Base-by-base conservation (phyloP, 23 red algal species). In the Agarophyton chilense region DNA sequence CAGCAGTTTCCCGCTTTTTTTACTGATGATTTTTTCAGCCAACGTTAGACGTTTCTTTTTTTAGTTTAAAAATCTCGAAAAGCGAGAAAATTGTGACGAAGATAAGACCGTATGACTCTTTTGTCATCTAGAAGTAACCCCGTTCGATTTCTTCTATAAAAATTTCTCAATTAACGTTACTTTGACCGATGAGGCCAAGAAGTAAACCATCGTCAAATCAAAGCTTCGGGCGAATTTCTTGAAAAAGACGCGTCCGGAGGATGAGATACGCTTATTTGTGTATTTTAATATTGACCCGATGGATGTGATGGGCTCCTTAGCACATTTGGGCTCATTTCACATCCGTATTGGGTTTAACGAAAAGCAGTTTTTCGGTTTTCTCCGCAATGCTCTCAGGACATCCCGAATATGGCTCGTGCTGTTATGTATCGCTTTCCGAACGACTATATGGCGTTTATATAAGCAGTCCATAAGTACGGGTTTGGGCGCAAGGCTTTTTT, bases 101-200 rank as follows among this genome's bases (percentile, higher is more conserved):
- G 47, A 85, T 13, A 85, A 70, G 44, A 2, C 60, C 1, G 11
- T 85, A 0, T 13, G 52, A 0, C 56, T 85, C 9, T 1, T 85
- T n/a, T n/a, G n/a, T n/a, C n/a, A n/a, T n/a, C n/a, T n/a, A n/a
- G n/a, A n/a, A n/a, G n/a, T n/a, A n/a, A 0, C 17, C 0, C 4
- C 81, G 2, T 85, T 85, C 29, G 61, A 85, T 13, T 85, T 85
- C n/a, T 2, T 85, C 47, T 85, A 71, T 10, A 61, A 85, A 8
- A 85, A 0, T 5, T 71, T 85, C 51, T n/a, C 81, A 2, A 8
- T 0, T 10, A 10, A 72, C 41, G 51, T 0, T 2, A 52, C 29
- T 10, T 29, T 72, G 25, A 68, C 18, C 1, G 81, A 70, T 14
- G 61, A 53, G 0, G 42, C 61, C 4, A 72, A 63, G 2, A 14